phyloP scores from a whole-genome alignment of 371 early-diverging fungal genomes.

The Funneliformis caledonium region DNA sequence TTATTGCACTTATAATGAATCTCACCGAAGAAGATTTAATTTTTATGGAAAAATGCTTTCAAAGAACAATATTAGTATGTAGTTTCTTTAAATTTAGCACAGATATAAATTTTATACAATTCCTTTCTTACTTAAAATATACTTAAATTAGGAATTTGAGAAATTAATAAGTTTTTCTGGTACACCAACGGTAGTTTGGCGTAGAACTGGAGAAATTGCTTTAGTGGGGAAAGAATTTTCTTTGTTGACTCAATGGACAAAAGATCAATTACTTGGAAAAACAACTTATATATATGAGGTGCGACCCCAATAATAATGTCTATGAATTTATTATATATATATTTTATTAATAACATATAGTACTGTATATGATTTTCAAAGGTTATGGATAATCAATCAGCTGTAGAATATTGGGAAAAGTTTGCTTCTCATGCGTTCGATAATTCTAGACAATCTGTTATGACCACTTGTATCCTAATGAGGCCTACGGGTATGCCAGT shows the following conservation, averaged over 20 bases:
- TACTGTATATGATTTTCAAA: constrained; percentile 44
- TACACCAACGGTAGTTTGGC: constrained; percentile 95
- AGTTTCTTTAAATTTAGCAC: neutral
- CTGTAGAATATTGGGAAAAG: constrained; percentile 92
- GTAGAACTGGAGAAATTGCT: constrained; percentile 90
- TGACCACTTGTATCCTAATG: constrained; percentile 75
- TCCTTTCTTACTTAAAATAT: constrained; percentile 20
- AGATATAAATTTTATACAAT: constrained; percentile 2
- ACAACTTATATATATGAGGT: constrained; percentile 83
- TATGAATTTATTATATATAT: neutral
- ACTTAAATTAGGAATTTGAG: constrained; percentile 75
- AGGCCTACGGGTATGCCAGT: constrained; percentile 68
- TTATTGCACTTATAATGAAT: constrained; percentile 88
- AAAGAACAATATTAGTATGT: constrained; percentile 77
- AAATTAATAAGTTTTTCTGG: constrained; percentile 90
- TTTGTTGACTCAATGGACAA: constrained; percentile 84
- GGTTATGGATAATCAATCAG: constrained; percentile 88
- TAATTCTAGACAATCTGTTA: constrained; percentile 81
- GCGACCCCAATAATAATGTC: neutral
- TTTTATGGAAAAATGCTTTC: constrained; percentile 93
- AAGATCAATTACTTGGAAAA: constrained; percentile 71
- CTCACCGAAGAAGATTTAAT: constrained; percentile 89
- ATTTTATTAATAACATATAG: neutral
- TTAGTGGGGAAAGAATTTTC: constrained; percentile 92
- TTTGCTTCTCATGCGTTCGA: constrained; percentile 90